Evolutionary conservation across 2,329 filamentous ascomycete species (phyloP), one percentile per base, ranked within the genome.

Genomic region (Clathrospora elynae): DNA sequence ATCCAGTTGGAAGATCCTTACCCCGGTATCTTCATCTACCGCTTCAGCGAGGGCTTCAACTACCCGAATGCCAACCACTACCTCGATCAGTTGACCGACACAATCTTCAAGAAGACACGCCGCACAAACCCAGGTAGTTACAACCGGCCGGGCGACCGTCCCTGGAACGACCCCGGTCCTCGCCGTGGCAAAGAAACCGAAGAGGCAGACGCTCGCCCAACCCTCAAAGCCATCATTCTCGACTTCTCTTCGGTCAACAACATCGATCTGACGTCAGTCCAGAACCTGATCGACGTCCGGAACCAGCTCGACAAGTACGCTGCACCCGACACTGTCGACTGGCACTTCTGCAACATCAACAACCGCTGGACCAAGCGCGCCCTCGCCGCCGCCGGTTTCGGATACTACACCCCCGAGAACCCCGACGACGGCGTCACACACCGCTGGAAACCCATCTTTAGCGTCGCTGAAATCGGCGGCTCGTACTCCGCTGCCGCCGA

Each of bases 161-260:
- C 93, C 2, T 97, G 93, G 93, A 97, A 96, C 61, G 88, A 97
- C 64, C 89, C 93, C 0, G 91, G 90, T 35, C 87, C 88, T 45
- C 79, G 81, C 22, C 81, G 73, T 36, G 78, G 75, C 58, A 72
- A 83, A 67, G 61, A 72, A 58, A 46, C 48, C 7, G 49, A 67
- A 57, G 6, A 72, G 68, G 25, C 51, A 3, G 71, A 77, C 35
- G 74, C 78, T 37, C 75, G 83, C 10, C 87, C 90, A 1, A 87
- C 82, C 0, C 80, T 96, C 38, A 90, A 89, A 66, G 91, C 92
- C 18, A 77, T 97, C 57, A 92, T 97, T 47, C 81, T 99, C 14
- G 93, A 99, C 69, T 95, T 97, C 71, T 91, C 87, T 0, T 87
- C 89, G 0, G 91, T 97, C 53, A 96, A 96, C 73, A 90, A 96